Evolutionary conservation across 2,329 filamentous ascomycete species (phyloP).

Genomic region (Colletotrichum noveboracense): DNA sequence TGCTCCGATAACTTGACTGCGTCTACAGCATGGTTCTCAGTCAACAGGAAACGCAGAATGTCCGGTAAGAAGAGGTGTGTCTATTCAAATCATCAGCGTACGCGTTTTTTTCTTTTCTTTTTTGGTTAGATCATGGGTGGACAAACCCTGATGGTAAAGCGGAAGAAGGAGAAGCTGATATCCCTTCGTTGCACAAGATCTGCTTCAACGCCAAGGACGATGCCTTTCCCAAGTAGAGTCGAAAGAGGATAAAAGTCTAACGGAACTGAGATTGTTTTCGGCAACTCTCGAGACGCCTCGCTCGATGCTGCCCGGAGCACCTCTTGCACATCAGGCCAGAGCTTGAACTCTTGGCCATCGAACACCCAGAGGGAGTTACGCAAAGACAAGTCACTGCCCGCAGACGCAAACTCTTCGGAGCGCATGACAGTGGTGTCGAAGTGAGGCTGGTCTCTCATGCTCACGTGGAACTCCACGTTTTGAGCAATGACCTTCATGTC

Average conservation of each 20-base stretch:
- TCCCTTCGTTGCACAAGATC: constrained; percentile 94
- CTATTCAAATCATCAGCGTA: constrained; percentile 44
- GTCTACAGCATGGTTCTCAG: constrained; percentile 76
- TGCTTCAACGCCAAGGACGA: constrained; percentile 88
- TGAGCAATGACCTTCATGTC: constrained; percentile 97
- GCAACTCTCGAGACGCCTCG: constrained; percentile 72
- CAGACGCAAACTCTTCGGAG: not conserved
- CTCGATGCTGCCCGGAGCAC: constrained; percentile 74
- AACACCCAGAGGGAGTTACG: constrained; percentile 94
- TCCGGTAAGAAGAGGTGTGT: constrained; percentile 94
- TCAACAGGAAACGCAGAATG: constrained; percentile 79
- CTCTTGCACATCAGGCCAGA: constrained; percentile 89
- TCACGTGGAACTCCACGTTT: constrained; percentile 92
- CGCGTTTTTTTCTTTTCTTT: constrained; percentile 65
- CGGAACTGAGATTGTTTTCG: constrained; percentile 75
- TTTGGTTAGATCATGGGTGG: constrained; percentile 88
- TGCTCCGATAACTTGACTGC: constrained; percentile 83
- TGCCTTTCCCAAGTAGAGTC: constrained; percentile 84
- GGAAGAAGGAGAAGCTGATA: constrained; percentile 87
- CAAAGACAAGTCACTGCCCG: constrained; percentile 42
- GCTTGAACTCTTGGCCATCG: constrained; percentile 82
- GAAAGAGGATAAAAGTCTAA: constrained; percentile 97
- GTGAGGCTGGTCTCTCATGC: constrained; percentile 82
- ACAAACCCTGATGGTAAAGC: constrained; percentile 87
- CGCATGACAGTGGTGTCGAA: constrained; percentile 32